phyloP scores from a whole-genome alignment of 202 grass and related monocot species.

The Setaria italica region DNA sequence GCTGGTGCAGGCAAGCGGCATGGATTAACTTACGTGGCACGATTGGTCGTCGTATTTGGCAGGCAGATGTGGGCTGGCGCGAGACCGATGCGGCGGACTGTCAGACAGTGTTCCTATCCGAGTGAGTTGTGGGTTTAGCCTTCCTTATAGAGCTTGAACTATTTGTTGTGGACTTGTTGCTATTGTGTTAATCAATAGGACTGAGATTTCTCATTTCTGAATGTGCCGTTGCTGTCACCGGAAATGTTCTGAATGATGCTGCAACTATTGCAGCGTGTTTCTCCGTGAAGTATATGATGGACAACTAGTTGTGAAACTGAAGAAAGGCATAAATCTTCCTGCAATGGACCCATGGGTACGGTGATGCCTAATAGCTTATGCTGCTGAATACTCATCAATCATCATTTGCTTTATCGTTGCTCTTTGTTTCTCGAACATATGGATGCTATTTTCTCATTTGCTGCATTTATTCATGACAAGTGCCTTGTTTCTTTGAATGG shows the following conservation, averaged over 20 bases:
- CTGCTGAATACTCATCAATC: background rate
- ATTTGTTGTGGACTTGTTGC: background rate
- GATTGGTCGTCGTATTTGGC: constrained; percentile 37
- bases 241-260: background rate
- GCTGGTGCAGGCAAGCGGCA: background rate
- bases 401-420: background rate
- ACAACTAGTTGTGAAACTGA: constrained; percentile 68
- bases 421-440: background rate
- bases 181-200: background rate
- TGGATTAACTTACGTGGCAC: background rate
- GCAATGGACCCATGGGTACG: constrained; percentile 94
- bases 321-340: constrained; percentile 80
- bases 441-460: background rate
- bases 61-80: constrained; percentile 80
- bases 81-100: constrained; percentile 80
- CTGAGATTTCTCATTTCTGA: constrained; percentile 10
- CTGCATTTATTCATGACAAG: background rate
- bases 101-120: constrained; percentile 84
- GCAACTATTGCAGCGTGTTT: constrained; percentile 66
- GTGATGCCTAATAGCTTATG: constrained; percentile 8
- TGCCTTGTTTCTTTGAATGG: background rate
- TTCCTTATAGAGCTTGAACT: background rate
- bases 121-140: constrained; percentile 54
- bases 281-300: constrained; percentile 90
- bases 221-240: constrained; percentile 4